Evolutionary conservation across 352 stramenopile genomes (phyloP).

Genomic region (Pseudoperonospora humuli): DNA sequence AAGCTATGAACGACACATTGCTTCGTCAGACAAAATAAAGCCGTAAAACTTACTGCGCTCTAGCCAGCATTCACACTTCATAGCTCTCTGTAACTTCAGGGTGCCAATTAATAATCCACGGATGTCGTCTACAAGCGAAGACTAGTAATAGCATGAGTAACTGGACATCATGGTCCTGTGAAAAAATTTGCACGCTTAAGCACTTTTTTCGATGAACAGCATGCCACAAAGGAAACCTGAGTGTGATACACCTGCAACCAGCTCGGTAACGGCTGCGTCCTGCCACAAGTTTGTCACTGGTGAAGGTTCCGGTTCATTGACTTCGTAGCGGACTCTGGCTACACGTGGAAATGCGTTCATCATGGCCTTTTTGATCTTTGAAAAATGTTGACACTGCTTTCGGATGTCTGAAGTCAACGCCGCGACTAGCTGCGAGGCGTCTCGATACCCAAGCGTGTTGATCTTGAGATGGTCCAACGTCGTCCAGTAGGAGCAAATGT

Average conservation of each 20-base stretch:
- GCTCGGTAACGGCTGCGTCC: conserved; percentile 32
- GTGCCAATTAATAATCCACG: too few species aligned
- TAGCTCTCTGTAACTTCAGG: too few species aligned
- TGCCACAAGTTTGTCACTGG: conserved; percentile 33
- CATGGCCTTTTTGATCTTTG: conserved; percentile 45
- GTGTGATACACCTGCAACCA: conserved; percentile 34
- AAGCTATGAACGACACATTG: too few species aligned
- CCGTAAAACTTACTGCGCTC: too few species aligned
- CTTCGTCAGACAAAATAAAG: too few species aligned
- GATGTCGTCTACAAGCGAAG: too few species aligned
- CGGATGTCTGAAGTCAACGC: conserved; percentile 42
- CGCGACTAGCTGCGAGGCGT: conserved; percentile 34
- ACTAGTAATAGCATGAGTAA: too few species aligned
- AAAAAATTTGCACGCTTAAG: conserved; percentile 9
- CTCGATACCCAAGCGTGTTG: conserved; percentile 37
- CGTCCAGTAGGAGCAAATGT: conserved; percentile 43
- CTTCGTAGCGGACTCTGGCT: conserved; percentile 35
- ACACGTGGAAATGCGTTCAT: conserved; percentile 30
- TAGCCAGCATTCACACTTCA: too few species aligned
- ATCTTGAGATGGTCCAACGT: conserved; percentile 35
- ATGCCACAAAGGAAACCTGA: conserved; percentile 46
- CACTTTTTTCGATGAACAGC: conserved; percentile 46
- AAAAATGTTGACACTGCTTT: conserved; percentile 50
- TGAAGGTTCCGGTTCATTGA: conserved; percentile 20
- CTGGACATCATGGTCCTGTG: too few species aligned